Base-by-base conservation (phyloP, 2,329 filamentous ascomycete genomes). In the Paecilomyces dactylethromorphus region DNA sequence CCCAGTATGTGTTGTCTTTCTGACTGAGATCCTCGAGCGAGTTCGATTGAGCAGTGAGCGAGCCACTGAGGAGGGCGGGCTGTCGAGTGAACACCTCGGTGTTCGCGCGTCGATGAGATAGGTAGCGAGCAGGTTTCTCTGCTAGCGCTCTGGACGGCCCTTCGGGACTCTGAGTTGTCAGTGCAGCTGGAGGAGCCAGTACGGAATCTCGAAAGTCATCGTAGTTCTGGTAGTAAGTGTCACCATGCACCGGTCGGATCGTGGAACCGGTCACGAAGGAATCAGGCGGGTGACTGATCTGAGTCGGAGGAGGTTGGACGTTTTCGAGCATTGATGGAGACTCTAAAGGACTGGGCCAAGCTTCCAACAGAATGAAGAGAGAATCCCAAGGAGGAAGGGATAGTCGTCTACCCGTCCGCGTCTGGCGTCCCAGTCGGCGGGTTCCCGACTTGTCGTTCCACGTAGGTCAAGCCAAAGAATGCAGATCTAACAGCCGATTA, bases 141-240 rank as follows among this genome's bases (percentile, higher is more conserved):
- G 35, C 39, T 24, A 49, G 26, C 39, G 45, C 39, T 53, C 1
- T 12, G n/a, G 24, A 33, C 12, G 45, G 5, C 12, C 21, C 15
- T 33, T 53, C 22, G 24, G 55, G 26, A 29, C 33, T 51, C 39
- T 57, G 55, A 26, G 55, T 53, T 57, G 55, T 57, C 55, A 57
- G 29, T 39, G 55, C 50, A 33, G 55, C 55, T 22, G 55, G 39
- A 53, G 55, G 45, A 6, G 31, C 39, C 21, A 57, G 31, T 24
- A 57, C 33, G n/a, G 55, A 32, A 22, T 57, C 55, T 11, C 55
- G 55, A 45, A 57, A 57, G 39, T 57, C 55, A 32, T 57, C 26
- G 45, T 57, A 57, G 8, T 45, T 53, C 31, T 57, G 55, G 31
- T 57, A 57, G 8, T 45, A 57, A 56, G 10, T 22, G 13, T 24